phyloP scores from a whole-genome alignment of 805 yeast genomes.

The Saccharomycopsis fermentans region DNA sequence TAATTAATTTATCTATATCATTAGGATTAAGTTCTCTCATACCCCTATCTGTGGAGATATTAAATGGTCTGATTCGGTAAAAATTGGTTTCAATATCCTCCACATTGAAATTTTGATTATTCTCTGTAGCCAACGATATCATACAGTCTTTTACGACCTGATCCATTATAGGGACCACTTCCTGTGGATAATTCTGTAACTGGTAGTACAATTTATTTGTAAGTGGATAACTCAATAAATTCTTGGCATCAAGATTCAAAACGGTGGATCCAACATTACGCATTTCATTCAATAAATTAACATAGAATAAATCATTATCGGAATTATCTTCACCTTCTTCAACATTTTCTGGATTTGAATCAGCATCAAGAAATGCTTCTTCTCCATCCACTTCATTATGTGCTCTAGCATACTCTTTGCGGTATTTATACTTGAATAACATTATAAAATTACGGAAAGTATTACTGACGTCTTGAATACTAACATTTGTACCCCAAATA shows the following conservation, averaged over 20 bases:
- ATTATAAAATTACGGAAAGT: conserved; percentile 74
- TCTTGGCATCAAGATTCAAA: conserved; percentile 73
- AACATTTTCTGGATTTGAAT: conserved; percentile 29
- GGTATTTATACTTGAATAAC: conserved; percentile 70
- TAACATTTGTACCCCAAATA: conserved; percentile 97
- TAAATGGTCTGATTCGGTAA: conserved; percentile 84
- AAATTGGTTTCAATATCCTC: conserved; percentile 68
- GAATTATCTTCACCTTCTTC: conserved; percentile 30
- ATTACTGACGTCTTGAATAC: conserved; percentile 77
- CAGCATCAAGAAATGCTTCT: conserved; percentile 20
- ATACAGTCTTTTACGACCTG: conserved; percentile 86
- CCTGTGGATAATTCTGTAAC: conserved; percentile 88
- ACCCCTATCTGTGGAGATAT: conserved; percentile 62
- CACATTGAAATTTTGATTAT: conserved; percentile 38
- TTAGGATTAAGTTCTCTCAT: conserved; percentile 90
- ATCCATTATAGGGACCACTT: conserved; percentile 95
- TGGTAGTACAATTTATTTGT: conserved; percentile 78
- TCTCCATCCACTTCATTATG: conserved; percentile 27
- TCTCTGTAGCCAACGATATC: conserved; percentile 59
- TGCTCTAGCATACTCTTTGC: conserved; percentile 36
- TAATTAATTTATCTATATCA: conserved; percentile 87
- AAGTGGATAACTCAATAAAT: conserved; percentile 63
- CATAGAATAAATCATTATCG: conserved; percentile 68
- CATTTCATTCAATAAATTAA: conserved; percentile 64
- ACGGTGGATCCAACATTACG: conserved; percentile 70